Evolutionary conservation across 1,284 basidiomycete genomes (phyloP).

Genomic region (Ustilago nuda): DNA sequence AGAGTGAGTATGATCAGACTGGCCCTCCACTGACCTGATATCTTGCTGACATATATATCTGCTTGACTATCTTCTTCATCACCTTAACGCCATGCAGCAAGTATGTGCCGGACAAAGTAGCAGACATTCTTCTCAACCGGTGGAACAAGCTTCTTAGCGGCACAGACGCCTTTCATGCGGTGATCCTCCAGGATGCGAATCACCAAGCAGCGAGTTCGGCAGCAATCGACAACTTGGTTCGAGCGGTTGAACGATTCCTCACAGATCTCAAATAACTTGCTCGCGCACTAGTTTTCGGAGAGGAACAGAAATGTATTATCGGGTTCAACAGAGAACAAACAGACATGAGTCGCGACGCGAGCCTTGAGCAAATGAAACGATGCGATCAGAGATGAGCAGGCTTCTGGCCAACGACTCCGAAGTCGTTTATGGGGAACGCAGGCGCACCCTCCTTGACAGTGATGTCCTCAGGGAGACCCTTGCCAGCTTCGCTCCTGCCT

Average conservation of each 20-base stretch:
- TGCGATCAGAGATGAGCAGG: constrained; percentile 33
- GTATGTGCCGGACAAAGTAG: constrained; percentile 40
- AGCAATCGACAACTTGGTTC: constrained; percentile 47
- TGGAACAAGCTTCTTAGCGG: constrained; percentile 38
- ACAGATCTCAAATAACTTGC: constrained; percentile 8
- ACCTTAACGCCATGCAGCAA: constrained; percentile 31
- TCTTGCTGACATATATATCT: too few species aligned
- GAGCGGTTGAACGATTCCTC: constrained; percentile 33
- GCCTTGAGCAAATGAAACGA: neutral
- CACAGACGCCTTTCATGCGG: constrained; percentile 33
- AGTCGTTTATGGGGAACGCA: constrained; percentile 41
- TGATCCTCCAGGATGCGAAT: constrained; percentile 48
- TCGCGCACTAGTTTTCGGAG: neutral
- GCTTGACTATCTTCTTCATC: too few species aligned
- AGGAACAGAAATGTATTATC: constrained; percentile 10
- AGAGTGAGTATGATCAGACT: constrained; percentile 49
- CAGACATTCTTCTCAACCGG: constrained; percentile 24
- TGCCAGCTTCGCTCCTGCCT: constrained; percentile 28
- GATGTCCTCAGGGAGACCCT: constrained; percentile 34
- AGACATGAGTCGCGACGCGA: neutral
- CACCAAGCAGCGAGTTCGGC: constrained; percentile 52
- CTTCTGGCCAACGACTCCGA: constrained; percentile 39
- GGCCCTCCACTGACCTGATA: neutral
- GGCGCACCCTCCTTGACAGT: constrained; percentile 38
- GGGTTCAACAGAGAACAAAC: constrained; percentile 5